These are phyloP conservation scores for Aspergillus baeticus DNA, from an alignment of 495 filamentous ascomycete species.

Conservation along the genomic window DNA sequence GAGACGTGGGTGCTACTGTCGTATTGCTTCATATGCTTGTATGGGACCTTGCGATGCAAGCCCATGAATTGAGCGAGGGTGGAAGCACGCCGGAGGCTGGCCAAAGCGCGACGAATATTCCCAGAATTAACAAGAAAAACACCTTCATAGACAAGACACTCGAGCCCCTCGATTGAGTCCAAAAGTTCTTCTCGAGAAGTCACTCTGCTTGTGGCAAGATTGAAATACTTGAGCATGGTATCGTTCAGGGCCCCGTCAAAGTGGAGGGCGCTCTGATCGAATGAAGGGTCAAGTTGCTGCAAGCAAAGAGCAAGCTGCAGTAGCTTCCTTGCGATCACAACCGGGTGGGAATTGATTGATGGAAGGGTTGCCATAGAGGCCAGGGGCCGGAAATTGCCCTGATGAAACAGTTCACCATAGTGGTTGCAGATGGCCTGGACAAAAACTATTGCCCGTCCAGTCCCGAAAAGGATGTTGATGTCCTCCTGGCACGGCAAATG, in stretches of 20 bases:
- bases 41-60: not conserved
- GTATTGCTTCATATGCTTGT: not conserved
- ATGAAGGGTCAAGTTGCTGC: not conserved
- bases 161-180: slow-evolving; percentile 33
- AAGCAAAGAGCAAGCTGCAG: not conserved
- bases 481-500: not conserved
- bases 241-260: not conserved
- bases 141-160: slow-evolving; percentile 44
- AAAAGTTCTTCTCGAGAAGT: not conserved
- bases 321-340: not conserved
- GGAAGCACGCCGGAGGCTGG: slow-evolving; percentile 41
- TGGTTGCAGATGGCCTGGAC: not conserved
- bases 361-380: not conserved
- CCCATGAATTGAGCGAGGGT: slow-evolving; percentile 23
- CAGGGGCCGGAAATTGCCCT: not conserved
- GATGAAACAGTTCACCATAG: not conserved
- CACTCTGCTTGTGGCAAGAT: not conserved
- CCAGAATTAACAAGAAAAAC: slow-evolving; percentile 42
- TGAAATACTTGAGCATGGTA: not conserved
- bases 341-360: not conserved
- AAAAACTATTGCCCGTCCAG: not conserved
- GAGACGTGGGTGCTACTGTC: not conserved
- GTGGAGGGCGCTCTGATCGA: not conserved
- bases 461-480: not conserved
- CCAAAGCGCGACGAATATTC: slow-evolving; percentile 42